Conservation (phyloP, 805 yeast species). For the Vanderwaltozyma yarrowii region DNA sequence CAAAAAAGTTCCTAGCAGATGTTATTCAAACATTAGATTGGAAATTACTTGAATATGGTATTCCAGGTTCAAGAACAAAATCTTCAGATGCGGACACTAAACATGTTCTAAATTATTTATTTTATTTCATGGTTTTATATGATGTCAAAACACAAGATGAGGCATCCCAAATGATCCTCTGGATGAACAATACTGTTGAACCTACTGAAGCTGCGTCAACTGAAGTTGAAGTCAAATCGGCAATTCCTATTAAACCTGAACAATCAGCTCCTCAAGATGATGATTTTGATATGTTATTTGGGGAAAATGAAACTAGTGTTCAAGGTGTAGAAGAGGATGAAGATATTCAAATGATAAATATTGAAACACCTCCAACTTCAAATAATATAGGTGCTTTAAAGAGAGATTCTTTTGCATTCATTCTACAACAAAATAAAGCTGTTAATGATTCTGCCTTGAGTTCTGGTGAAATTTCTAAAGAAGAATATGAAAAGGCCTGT, state of each 20-base stretch:
- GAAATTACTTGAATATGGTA: slow-evolving; percentile 18
- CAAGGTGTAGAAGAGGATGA: slow-evolving; percentile 19
- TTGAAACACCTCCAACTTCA: slow-evolving; percentile 3
- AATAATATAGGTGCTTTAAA: slow-evolving; percentile 8
- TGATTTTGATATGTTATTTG: slow-evolving; percentile 29
- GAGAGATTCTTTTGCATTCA: slow-evolving; percentile 19
- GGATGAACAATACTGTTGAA: slow-evolving; percentile 11
- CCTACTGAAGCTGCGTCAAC: not conserved
- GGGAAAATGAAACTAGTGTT: slow-evolving; percentile 24
- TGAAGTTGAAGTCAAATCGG: slow-evolving; percentile 3
- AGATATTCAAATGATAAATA: slow-evolving; percentile 4
- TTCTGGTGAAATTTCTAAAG: slow-evolving; percentile 7
- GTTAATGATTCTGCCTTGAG: slow-evolving; percentile 10
- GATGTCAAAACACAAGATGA: slow-evolving; percentile 20
- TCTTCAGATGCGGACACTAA: slow-evolving; percentile 11
- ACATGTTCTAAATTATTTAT: slow-evolving; percentile 21
- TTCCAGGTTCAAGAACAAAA: slow-evolving; percentile 18
- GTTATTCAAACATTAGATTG: slow-evolving; percentile 19
- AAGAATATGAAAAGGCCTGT: slow-evolving; percentile 8
- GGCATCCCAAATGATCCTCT: slow-evolving; percentile 15
- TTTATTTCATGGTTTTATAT: slow-evolving; percentile 24
- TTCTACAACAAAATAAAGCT: slow-evolving; percentile 15
- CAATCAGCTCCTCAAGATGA: slow-evolving; percentile 18
- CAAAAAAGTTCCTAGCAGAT: slow-evolving; percentile 20
- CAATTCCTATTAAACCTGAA: slow-evolving; percentile 6